Base-by-base conservation (phyloP, 2,329 filamentous ascomycete genomes). In the Lachnellula willkommii region DNA sequence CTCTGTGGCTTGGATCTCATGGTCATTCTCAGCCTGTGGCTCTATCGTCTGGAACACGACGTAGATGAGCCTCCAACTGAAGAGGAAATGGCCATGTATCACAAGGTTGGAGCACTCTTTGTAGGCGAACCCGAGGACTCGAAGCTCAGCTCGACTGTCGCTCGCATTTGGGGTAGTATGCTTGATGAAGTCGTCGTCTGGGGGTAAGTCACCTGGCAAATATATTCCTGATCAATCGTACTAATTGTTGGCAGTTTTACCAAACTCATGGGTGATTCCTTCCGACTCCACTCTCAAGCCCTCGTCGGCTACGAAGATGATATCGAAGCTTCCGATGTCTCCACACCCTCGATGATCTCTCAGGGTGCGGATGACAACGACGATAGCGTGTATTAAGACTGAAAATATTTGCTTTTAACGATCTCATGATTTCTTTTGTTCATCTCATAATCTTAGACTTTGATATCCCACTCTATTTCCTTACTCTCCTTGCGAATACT, bases 31-130 rank as follows among this genome's bases (percentile, higher is more conserved):
- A 96, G 90, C 68, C 80, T 97, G 65, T 99, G 94, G 94, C 87
- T 99, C 67, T 97, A 96, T 79, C 91, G 92, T 76, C 87, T 99
- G 79, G 94, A 99, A 87, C 92, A 97, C 77, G 94, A 99, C 78
- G 92, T 95, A 63, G 93, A 28, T 8, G 26, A 97, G 77, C 86
- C 87, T 26, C 88, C 90, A 36, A 89, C 85, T 32, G 87, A 89
- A 64, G 90, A 95, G 68, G 90, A 96, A 74, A 75, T 88, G 66
- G 80, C 78, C 73, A 95, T 95, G 90, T 95, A 95, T 74, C 89
- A 92, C 77, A 95, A 95, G 77, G 81, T 97, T 59, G 88, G 91
- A 64, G 85, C 86, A 72, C 79, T 97, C 66, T 95, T 95, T 69
- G 90, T 94, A 66, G 93, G 95, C 69, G 92, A 97, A 69, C 84